These are phyloP conservation scores for Geotrichum phurueaensis DNA, from an alignment of 1,139 yeast species.

Conservation along the genomic window DNA sequence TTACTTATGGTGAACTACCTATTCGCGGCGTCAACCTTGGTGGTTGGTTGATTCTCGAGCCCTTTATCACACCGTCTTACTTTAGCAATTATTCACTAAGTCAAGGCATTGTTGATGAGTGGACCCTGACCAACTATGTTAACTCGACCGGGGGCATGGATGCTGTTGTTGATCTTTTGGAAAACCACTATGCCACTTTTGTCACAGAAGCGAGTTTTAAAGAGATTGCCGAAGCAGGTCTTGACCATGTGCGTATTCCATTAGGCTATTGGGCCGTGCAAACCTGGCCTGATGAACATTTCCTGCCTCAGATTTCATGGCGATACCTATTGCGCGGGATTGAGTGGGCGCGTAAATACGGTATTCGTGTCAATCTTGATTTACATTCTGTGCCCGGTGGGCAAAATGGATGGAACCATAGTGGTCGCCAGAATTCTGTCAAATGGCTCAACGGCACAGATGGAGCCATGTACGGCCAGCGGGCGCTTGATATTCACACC, in stretches of 20 bases:
- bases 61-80: slow-evolving; percentile 76
- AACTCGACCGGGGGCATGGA: slow-evolving; percentile 43
- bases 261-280: slow-evolving; percentile 90
- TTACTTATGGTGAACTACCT: slow-evolving; percentile 46
- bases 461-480: slow-evolving; percentile 30
- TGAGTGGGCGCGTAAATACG: slow-evolving; percentile 61
- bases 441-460: slow-evolving; percentile 50
- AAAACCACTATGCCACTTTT: slow-evolving; percentile 69
- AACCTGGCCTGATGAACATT: slow-evolving; percentile 57
- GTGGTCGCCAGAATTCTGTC: slow-evolving; percentile 65
- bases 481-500: slow-evolving; percentile 38
- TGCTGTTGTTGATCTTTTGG: slow-evolving; percentile 36
- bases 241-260: slow-evolving; percentile 81
- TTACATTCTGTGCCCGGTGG: slow-evolving; percentile 90
- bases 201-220: slow-evolving; percentile 64
- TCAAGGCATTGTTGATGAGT: slow-evolving; percentile 33
- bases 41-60: slow-evolving; percentile 85
- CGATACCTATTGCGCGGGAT: slow-evolving; percentile 66
- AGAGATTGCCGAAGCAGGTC: slow-evolving; percentile 59
- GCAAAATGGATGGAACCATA: slow-evolving; percentile 89
- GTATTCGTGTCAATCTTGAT: slow-evolving; percentile 75
- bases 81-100: slow-evolving; percentile 43
- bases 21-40: slow-evolving; percentile 80
- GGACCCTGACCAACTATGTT: slow-evolving; percentile 42
- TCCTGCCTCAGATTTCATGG: slow-evolving; percentile 67